Evolutionary conservation across 257 asterid genomes (phyloP).

Genomic region (Sherardia arvensis): DNA sequence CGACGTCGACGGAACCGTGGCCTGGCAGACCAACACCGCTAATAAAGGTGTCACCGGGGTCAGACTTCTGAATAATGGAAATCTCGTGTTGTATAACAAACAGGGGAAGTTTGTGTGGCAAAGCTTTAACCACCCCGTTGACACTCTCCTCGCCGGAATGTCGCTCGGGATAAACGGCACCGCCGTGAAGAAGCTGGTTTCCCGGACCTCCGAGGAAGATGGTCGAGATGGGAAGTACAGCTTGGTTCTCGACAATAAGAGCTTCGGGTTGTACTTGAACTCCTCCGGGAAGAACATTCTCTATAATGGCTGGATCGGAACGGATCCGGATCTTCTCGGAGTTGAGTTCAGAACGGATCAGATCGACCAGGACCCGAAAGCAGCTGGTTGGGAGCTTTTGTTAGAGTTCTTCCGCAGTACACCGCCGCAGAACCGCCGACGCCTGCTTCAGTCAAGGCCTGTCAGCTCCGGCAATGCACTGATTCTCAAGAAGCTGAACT

Average conservation of each 20-base stretch:
- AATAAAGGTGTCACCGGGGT: slow-evolving; percentile 13
- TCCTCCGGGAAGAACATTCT: slow-evolving; percentile 6
- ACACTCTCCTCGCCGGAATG: slow-evolving; percentile 11
- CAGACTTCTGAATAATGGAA: slow-evolving; percentile 6
- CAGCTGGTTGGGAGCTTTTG: slow-evolving; percentile 8
- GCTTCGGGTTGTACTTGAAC: slow-evolving; percentile 8
- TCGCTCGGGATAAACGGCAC: neutral
- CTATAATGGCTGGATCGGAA: slow-evolving; percentile 12
- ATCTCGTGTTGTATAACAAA: slow-evolving; percentile 9
- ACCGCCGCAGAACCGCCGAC: slow-evolving; percentile 1
- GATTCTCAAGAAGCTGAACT: slow-evolving; percentile 8
- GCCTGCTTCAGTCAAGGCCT: slow-evolving; percentile 8
- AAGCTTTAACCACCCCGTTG: slow-evolving; percentile 19
- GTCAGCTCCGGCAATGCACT: neutral
- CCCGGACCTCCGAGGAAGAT: slow-evolving; percentile 10
- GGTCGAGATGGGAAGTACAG: slow-evolving; percentile 13
- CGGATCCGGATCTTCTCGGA: neutral
- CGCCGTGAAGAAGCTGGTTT: neutral
- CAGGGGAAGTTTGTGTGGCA: slow-evolving; percentile 16
- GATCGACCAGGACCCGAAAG: neutral
- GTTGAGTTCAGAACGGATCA: neutral
- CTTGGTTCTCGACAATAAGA: slow-evolving; percentile 1
- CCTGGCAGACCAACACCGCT: slow-evolving; percentile 18
- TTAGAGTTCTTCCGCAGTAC: neutral
- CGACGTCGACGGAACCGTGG: slow-evolving; percentile 14